Percentiles rank a stretch among this genome's conserved stretches.
Conservation (phyloP, 768 basidiomycete genomes). For the Boletus reticuloceps region DNA sequence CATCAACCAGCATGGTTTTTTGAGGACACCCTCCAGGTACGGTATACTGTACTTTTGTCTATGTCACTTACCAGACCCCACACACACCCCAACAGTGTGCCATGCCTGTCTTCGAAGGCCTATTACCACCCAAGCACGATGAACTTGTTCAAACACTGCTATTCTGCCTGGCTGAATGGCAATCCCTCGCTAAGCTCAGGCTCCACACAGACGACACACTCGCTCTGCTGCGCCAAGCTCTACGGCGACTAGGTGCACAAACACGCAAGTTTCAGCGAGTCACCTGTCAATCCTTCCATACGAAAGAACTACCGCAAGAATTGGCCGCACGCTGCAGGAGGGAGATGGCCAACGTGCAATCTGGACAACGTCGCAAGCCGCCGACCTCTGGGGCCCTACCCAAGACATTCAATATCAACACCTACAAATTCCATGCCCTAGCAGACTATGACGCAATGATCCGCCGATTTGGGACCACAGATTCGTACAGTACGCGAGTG, state of each 20-base stretch:
- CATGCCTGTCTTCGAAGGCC: constrained; percentile 39
- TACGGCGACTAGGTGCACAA: neutral
- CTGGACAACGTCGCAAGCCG: neutral
- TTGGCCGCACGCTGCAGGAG: neutral
- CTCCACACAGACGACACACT: neutral
- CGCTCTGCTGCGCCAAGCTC: neutral
- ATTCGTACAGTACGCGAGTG: no score
- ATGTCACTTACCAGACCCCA: neutral
- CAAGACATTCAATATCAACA: constrained; percentile 24
- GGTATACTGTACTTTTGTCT: neutral
- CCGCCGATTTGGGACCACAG: neutral
- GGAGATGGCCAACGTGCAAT: neutral
- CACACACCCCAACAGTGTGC: constrained; percentile 25
- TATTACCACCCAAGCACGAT: constrained; percentile 30
- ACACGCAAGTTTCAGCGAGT: neutral
- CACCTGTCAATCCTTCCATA: neutral
- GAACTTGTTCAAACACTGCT: constrained; percentile 21
- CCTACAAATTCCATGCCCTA: constrained; percentile 30
- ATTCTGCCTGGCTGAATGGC: constrained; percentile 16
- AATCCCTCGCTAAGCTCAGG: constrained; percentile 1
- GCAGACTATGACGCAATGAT: constrained; percentile 23
- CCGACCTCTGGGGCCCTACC: neutral
- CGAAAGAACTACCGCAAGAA: neutral
- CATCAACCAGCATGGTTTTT: constrained; percentile 21
- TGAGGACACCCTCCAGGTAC: constrained; percentile 14